These are phyloP conservation scores for Xylaria bambusicola DNA, from an alignment of 495 filamentous ascomycete species.

Conservation along the genomic window DNA sequence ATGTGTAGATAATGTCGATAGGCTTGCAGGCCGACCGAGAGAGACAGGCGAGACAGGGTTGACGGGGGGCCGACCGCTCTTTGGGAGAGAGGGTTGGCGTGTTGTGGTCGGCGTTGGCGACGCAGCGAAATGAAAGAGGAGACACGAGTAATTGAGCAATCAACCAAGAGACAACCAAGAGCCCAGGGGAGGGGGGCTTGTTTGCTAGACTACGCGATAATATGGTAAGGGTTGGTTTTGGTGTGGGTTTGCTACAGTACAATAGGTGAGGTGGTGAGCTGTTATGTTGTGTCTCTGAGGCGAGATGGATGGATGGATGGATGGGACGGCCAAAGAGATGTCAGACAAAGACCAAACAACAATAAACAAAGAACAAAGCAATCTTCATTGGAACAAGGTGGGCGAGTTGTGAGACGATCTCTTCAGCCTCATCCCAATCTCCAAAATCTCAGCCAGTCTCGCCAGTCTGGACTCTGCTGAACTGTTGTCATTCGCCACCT, in stretches of 20 bases:
- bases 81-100: neutral
- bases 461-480: neutral
- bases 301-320: too few species aligned
- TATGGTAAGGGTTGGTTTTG: too few species aligned
- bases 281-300: too few species aligned
- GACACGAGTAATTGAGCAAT: neutral
- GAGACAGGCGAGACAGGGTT: conserved; percentile 7
- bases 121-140: neutral
- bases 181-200: neutral
- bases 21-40: neutral
- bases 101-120: conserved; percentile 3
- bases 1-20: neutral
- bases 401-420: conserved; percentile 8
- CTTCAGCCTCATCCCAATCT: conserved; percentile 16
- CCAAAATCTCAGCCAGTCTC: neutral
- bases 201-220: neutral
- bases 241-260: too few species aligned
- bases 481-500: conserved; percentile 7
- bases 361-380: conserved; percentile 6
- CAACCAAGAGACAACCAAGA: too few species aligned
- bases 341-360: neutral
- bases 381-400: conserved; percentile 1
- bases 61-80: conserved; percentile 9
- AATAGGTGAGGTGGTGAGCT: too few species aligned
- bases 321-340: too few species aligned